Percentiles rank a stretch among this genome's conserved stretches.
These are phyloP conservation scores for Lophiostoma macrostomum DNA, from an alignment of 495 filamentous ascomycete species.

Conservation along the genomic window DNA sequence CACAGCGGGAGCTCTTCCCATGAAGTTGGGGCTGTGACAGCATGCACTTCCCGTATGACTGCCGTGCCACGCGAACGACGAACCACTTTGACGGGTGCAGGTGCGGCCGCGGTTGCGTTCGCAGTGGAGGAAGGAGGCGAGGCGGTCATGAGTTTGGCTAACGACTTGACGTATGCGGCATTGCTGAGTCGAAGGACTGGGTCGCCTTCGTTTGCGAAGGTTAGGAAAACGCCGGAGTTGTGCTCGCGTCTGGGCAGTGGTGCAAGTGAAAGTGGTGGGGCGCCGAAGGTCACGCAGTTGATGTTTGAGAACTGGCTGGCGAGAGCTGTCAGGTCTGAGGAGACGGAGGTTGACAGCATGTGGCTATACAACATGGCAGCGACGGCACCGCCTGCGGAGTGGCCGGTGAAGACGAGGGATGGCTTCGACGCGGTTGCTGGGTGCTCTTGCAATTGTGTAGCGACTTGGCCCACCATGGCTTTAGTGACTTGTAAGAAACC, in stretches of 20 bases:
- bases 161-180: constrained; percentile 8
- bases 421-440: neutral
- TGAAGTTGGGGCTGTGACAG: no score
- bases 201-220: constrained; percentile 12
- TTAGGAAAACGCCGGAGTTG: neutral
- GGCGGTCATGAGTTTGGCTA: constrained; percentile 6
- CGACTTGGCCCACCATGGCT: constrained; percentile 7
- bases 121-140: neutral
- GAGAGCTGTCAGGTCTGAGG: neutral
- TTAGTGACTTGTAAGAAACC: constrained; percentile 6
- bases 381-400: constrained; percentile 4
- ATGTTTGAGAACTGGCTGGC: neutral
- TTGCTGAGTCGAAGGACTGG: constrained; percentile 2
- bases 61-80: no score
- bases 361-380: constrained; percentile 5
- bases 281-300: constrained; percentile 11
- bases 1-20: no score
- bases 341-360: constrained; percentile 2
- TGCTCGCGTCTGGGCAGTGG: neutral
- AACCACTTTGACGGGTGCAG: no score
- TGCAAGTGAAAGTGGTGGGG: constrained; percentile 3
- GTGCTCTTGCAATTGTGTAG: neutral
- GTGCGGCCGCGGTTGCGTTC: neutral
- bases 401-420: constrained; percentile 7
- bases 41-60: no score